phyloP scores from a whole-genome alignment of 768 basidiomycete species.

The Leccinum incarnatum region DNA sequence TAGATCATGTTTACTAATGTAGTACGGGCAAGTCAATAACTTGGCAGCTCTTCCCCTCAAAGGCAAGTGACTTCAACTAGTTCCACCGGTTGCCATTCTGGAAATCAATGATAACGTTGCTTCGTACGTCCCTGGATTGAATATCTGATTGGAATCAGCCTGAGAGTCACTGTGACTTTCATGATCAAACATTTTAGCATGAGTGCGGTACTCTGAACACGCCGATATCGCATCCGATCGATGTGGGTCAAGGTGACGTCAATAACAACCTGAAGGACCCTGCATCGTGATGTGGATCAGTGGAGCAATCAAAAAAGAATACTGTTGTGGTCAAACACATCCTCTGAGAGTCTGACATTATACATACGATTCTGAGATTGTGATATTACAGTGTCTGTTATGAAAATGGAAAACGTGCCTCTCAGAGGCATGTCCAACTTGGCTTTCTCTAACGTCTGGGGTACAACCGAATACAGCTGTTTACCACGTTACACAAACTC shows the following conservation, averaged over 20 bases:
- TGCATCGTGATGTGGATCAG: neutral
- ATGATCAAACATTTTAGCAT: neutral
- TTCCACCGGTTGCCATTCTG: neutral
- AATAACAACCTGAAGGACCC: neutral
- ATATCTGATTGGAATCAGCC: neutral
- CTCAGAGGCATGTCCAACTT: neutral
- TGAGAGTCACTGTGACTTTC: neutral
- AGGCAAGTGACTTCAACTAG: neutral
- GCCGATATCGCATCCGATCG: neutral
- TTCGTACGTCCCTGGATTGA: neutral
- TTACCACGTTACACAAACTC: neutral
- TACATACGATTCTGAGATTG: neutral
- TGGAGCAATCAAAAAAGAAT: neutral
- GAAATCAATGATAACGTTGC: neutral
- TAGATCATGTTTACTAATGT: too few species aligned
- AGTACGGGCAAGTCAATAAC: neutral
- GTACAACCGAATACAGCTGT: neutral
- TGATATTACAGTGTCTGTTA: neutral
- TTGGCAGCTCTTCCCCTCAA: too few species aligned
- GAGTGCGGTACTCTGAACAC: neutral
- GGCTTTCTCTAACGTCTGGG: neutral
- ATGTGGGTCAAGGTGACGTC: neutral
- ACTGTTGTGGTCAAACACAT: neutral
- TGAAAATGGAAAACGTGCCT: neutral
- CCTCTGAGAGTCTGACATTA: neutral